Evolutionary conservation across 371 early-diverging fungal species (phyloP).

Genomic region (Rhizopus stolonifer): DNA sequence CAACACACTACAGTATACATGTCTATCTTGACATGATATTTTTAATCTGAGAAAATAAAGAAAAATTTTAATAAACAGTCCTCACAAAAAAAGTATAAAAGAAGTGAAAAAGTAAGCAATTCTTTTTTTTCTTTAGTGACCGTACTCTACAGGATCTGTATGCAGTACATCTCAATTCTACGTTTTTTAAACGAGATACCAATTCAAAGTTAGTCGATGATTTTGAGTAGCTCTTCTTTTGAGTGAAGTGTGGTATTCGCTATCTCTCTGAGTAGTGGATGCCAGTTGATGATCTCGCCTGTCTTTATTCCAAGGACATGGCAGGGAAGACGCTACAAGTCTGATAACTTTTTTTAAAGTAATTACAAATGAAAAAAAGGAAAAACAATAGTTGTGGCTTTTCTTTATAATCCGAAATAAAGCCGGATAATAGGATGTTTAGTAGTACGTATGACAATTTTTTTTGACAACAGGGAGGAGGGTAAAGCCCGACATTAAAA

Average conservation of each 20-base stretch:
- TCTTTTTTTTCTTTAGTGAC: slow-evolving; percentile 41
- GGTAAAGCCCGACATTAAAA: background rate
- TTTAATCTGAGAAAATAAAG: slow-evolving; percentile 4
- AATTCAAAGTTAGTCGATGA: slow-evolving; percentile 47
- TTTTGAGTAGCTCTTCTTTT: slow-evolving; percentile 40
- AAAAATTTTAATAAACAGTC: background rate
- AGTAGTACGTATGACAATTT: too few species aligned
- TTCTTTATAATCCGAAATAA: too few species aligned
- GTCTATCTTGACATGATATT: background rate
- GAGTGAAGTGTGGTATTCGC: slow-evolving; percentile 42
- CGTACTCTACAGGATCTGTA: slow-evolving; percentile 59
- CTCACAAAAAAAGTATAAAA: slow-evolving; percentile 20
- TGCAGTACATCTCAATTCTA: slow-evolving; percentile 53
- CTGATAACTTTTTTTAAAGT: slow-evolving; percentile 39
- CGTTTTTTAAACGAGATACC: slow-evolving; percentile 52
- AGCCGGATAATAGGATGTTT: too few species aligned
- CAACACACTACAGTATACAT: background rate
- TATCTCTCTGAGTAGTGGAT: background rate
- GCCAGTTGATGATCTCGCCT: slow-evolving; percentile 52
- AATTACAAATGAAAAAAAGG: slow-evolving; percentile 1
- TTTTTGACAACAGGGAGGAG: background rate
- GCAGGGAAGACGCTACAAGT: slow-evolving; percentile 44
- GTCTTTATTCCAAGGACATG: slow-evolving; percentile 41
- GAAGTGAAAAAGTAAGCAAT: slow-evolving; percentile 21
- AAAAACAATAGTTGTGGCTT: background rate